Percentiles rank a stretch among this genome's conserved stretches.
phyloP scores from a whole-genome alignment of 345 rosid genomes.

The Brassica nigra region DNA sequence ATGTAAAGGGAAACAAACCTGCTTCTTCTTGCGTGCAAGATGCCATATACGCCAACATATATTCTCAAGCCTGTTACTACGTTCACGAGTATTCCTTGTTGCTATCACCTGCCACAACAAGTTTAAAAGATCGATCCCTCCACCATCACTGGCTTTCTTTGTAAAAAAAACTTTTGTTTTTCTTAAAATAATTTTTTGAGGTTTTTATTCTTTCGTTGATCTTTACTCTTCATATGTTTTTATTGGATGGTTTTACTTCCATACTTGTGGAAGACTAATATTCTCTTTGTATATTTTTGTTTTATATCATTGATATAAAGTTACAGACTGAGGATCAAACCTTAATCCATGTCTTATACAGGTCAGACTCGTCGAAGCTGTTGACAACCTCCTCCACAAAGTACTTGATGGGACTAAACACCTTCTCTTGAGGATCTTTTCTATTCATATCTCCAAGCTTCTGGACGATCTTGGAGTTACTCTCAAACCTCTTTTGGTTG shows the following conservation, averaged over 20 bases:
- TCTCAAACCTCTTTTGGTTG: constrained; percentile 50
- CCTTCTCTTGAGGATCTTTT: constrained; percentile 48
- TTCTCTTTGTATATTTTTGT: not conserved
- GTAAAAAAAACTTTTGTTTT: not conserved
- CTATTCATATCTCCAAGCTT: constrained; percentile 49
- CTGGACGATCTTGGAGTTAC: constrained; percentile 49
- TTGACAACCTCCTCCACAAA: constrained; percentile 87
- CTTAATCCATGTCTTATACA: constrained; percentile 90
- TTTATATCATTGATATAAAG: not conserved
- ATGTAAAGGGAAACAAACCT: constrained; percentile 43
- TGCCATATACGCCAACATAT: constrained; percentile 99
- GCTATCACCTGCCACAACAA: constrained; percentile 70
- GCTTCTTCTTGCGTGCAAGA: constrained; percentile 86
- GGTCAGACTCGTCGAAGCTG: constrained; percentile 83
- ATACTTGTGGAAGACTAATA: constrained; percentile 10
- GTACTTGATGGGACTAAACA: constrained; percentile 76
- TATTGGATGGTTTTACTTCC: not conserved
- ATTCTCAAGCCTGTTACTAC: constrained; percentile 87
- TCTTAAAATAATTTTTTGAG: not conserved
- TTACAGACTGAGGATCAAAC: constrained; percentile 37
- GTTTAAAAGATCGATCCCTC: not conserved
- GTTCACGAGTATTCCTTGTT: constrained; percentile 87
- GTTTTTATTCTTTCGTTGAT: constrained; percentile 1
- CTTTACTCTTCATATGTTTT: not conserved
- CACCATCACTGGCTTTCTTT: constrained; percentile 33